phyloP scores from a whole-genome alignment of 2,329 filamentous ascomycete genomes.

The Claviceps maximensis region DNA sequence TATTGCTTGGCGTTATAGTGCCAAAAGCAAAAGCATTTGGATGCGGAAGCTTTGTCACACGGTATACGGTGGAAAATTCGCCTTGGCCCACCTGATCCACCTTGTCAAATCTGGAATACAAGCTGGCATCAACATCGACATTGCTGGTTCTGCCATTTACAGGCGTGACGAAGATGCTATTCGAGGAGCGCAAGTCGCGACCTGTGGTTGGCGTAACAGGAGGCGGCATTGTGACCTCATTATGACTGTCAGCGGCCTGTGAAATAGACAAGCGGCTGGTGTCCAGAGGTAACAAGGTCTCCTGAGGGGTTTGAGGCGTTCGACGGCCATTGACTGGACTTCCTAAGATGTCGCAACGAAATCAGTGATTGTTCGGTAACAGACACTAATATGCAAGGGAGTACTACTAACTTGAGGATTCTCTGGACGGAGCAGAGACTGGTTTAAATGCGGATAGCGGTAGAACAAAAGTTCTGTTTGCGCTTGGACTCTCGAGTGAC shows the following conservation, averaged over 20 bases:
- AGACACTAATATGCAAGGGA: neutral
- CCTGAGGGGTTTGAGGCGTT: conserved; percentile 69
- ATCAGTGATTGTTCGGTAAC: conserved; percentile 12
- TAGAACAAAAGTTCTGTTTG: conserved; percentile 29
- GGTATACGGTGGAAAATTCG: conserved; percentile 88
- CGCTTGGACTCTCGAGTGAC: conserved; percentile 33
- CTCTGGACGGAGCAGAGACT: conserved; percentile 16
- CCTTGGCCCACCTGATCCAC: conserved; percentile 73
- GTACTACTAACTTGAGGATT: conserved; percentile 32
- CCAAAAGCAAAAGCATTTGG: conserved; percentile 24
- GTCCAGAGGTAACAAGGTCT: conserved; percentile 61
- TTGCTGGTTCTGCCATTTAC: conserved; percentile 56
- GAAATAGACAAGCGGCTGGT: conserved; percentile 76
- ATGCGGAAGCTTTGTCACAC: conserved; percentile 41
- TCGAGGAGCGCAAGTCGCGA: conserved; percentile 36
- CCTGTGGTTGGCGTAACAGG: conserved; percentile 73
- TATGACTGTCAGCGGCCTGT: conserved; percentile 30
- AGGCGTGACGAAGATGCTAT: conserved; percentile 48
- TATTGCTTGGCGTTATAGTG: conserved; percentile 32
- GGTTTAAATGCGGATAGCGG: conserved; percentile 28
- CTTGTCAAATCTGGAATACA: conserved; percentile 65
- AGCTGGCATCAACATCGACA: conserved; percentile 57
- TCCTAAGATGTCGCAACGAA: conserved; percentile 23
- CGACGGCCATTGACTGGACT: conserved; percentile 46
- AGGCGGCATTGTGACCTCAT: conserved; percentile 23